phyloP scores from a whole-genome alignment of 2,329 filamentous ascomycete species.

The Exophiala spinifera region DNA sequence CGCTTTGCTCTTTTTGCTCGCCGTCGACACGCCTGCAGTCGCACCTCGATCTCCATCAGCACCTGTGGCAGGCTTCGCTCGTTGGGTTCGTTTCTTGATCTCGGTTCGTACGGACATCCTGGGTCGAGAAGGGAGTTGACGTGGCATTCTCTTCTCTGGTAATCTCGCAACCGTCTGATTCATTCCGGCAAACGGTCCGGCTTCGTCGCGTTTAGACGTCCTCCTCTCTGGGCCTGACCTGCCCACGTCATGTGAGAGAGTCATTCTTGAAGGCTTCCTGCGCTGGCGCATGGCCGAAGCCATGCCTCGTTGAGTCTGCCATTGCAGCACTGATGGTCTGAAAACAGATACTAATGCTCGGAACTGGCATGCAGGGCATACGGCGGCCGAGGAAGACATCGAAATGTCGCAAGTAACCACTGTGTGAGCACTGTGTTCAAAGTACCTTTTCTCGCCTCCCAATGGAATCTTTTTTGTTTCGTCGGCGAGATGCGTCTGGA shows the following conservation, averaged over 20 bases:
- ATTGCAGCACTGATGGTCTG: slow-evolving; percentile 26
- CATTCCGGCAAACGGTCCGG: slow-evolving; percentile 59
- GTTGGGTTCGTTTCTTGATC: slow-evolving; percentile 4
- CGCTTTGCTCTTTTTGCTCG: slow-evolving; percentile 27
- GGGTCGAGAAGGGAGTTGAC: slow-evolving; percentile 7
- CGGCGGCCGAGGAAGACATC: slow-evolving; percentile 22
- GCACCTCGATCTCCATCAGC: not conserved
- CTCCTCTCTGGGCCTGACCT: slow-evolving; percentile 18
- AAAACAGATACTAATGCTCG: slow-evolving; percentile 17
- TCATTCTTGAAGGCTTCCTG: slow-evolving; percentile 50
- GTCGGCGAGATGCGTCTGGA: no score
- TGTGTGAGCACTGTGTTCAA: not conserved
- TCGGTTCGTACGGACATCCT: slow-evolving; percentile 15
- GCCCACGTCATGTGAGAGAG: slow-evolving; percentile 44
- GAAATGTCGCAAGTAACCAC: not conserved
- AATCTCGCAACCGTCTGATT: slow-evolving; percentile 38
- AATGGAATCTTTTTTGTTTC: not conserved
- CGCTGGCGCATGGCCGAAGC: slow-evolving; percentile 39
- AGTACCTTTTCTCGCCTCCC: not conserved
- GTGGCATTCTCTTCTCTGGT: slow-evolving; percentile 9
- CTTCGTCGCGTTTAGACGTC: slow-evolving; percentile 39
- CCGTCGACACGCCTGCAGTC: not conserved
- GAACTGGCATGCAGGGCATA: slow-evolving; percentile 27
- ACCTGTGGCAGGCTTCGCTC: not conserved
- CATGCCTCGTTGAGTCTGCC: slow-evolving; percentile 40